A percentile compares a stretch with the other conserved stretches of the same genome.
Evolutionary conservation across 768 basidiomycete species (phyloP).

Genomic region (Pleurotus djamor): DNA sequence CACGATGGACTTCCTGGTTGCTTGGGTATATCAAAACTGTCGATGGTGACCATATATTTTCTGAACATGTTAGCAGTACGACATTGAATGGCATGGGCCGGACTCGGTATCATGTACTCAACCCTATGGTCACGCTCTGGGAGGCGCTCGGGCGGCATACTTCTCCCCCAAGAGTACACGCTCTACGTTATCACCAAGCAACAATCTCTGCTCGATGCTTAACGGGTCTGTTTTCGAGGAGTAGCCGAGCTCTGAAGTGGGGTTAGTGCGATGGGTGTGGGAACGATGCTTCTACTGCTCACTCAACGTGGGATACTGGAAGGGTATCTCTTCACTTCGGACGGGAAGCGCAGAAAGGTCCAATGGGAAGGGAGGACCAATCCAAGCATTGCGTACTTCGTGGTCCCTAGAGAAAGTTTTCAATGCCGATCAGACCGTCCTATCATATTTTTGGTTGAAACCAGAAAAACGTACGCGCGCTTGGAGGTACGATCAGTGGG

Average conservation of each 20-base stretch:
- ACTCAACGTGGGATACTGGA: slow-evolving; percentile 71
- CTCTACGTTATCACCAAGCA: slow-evolving; percentile 62
- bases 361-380: slow-evolving; percentile 68
- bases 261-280: background rate
- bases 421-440: background rate
- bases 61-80: too few species aligned
- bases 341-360: slow-evolving; percentile 57
- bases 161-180: slow-evolving; percentile 56
- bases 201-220: slow-evolving; percentile 59
- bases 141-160: slow-evolving; percentile 67
- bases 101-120: too few species aligned
- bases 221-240: slow-evolving; percentile 49
- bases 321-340: slow-evolving; percentile 49
- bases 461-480: background rate
- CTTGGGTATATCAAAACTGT: background rate
- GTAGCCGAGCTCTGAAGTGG: slow-evolving; percentile 60
- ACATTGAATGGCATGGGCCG: too few species aligned
- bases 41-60: background rate
- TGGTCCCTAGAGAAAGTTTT: slow-evolving; percentile 52
- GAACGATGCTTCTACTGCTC: slow-evolving; percentile 16
- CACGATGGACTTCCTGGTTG: background rate
- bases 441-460: slow-evolving; percentile 36
- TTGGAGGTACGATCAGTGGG: background rate
- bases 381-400: slow-evolving; percentile 67
- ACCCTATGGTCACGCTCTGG: slow-evolving; percentile 15